These are phyloP conservation scores for Pseudocercospora musae DNA, from an alignment of 2,329 filamentous ascomycete species.

Conservation along the genomic window DNA sequence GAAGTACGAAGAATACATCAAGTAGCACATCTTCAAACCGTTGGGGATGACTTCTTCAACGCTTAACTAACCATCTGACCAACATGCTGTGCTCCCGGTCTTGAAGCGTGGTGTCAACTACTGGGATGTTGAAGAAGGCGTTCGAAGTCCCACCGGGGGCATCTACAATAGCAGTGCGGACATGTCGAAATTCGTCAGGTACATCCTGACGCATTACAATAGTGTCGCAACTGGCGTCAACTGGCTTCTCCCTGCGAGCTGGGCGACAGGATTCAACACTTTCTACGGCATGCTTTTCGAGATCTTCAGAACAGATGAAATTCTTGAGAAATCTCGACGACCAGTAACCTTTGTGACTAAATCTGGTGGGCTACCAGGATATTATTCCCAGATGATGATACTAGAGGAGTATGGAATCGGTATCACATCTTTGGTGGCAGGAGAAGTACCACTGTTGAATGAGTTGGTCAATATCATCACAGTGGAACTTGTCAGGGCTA, in stretches of 20 bases:
- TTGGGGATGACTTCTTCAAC: conserved; percentile 36
- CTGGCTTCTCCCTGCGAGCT: conserved; percentile 44
- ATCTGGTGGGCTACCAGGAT: conserved; percentile 43
- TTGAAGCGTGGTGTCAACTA: conserved; percentile 2
- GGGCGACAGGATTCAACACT: conserved; percentile 34
- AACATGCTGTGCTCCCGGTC: conserved; percentile 40
- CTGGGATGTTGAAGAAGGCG: conserved; percentile 42
- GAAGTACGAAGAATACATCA: conserved; percentile 40
- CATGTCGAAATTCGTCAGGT: conserved; percentile 44
- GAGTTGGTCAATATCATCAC: conserved; percentile 31
- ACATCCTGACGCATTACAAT: conserved; percentile 43
- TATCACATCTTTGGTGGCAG: conserved; percentile 42
- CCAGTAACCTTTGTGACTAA: conserved; percentile 48
- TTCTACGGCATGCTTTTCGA: conserved; percentile 51
- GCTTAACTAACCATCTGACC: conserved; percentile 36
- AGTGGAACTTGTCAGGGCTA: conserved; percentile 32
- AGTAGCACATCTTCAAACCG: conserved; percentile 40
- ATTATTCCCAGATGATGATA: conserved; percentile 40
- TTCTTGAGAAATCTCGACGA: conserved; percentile 37
- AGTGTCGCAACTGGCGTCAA: conserved; percentile 41
- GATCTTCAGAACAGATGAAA: conserved; percentile 42
- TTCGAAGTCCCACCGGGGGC: conserved; percentile 45
- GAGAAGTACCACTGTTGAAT: conserved; percentile 13
- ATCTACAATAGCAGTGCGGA: conserved; percentile 43
- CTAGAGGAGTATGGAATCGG: conserved; percentile 46